Evolutionary conservation across 1,284 basidiomycete species (phyloP), one percentile per base, ranked within the genome.

Genomic region (Coriolopsis trogii): DNA sequence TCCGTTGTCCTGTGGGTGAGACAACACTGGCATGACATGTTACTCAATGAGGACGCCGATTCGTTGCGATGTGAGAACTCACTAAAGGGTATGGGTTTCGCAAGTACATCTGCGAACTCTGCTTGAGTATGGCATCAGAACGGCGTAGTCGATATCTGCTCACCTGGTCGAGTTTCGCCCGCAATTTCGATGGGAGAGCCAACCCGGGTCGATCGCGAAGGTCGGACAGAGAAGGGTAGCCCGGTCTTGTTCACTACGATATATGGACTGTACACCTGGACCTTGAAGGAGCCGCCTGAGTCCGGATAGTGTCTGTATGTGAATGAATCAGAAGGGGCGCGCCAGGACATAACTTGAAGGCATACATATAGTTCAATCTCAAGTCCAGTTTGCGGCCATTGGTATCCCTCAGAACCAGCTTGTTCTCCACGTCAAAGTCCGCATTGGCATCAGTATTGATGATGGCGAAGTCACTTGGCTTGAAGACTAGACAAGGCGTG

Each of bases 241-340:
- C 89, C 90, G 0, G 94, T 94, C 77, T 98, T 98, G 74, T 99
- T 99, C 68, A 98, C 73, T 43, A 99, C 75, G 45, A 99, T 78
- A 68, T 91, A 99, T 3, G 97, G 95, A 60, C 86, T 87, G 68
- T 95, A 99, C 46, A 99, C 87, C 70, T 99, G 96, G 1, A 98
- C 93, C 71, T 93, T 96, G 81, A 98, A 97, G 1, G 96, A 95
- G n/a, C 97, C 95, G 3, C 96, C 97, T 10, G 95, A 92, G 53
- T 98, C 85, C 3, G 92, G 86, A 70, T 93, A 93, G 36, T 87
- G 87, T 43, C 88, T 92, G 47, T 3, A 54, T 40, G 23, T 6
- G 2, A 15, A 5, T 51, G 1, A 30, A n/a, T 40, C 40, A n/a
- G n/a, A n/a, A n/a, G n/a, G n/a, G n/a, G n/a, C n/a, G n/a, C 9